Base-by-base conservation (phyloP, 495 filamentous ascomycete species). In the Lepidopterella palustris region DNA sequence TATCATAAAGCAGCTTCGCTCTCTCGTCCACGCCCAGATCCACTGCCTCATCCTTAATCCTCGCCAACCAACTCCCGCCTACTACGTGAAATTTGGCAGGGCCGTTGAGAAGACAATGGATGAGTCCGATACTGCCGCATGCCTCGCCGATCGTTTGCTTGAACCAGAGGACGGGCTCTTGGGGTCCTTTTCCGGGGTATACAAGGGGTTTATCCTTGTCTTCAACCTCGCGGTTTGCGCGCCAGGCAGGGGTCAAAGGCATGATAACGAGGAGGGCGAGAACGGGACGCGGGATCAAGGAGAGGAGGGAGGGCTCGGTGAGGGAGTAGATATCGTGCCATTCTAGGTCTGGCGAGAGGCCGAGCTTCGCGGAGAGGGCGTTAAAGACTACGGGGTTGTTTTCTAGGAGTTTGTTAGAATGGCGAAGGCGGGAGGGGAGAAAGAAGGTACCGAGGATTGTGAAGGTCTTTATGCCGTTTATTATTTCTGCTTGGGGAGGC, bases 111-210 rank as follows among this genome's bases (percentile, higher is more conserved):
- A 87, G 77, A 55, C 84, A 82, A 74, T 95, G 90, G 23, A 96
- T 73, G 2, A 95, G 74, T 0, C 86, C 90, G 72, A 93, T 91
- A 49, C 89, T 79, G 1, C 91, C 92, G 73, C 92, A 97, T 2
- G 89, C 86, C 71, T 96, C 83, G 50, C 83, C 79, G 70, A 97
- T 97, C 0, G 89, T 96, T 65, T 97, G 91, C 67, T 87, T 86
- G 76, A 89, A 96, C 91, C 91, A 96, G 52, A 91, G 79, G 2
- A 88, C 84, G 0, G 85, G 86, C 55, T 86, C 83, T 0, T 58
- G 5, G 51, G 78, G 70, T 0, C 82, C 82, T 20, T 61, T 69
- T 56, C 79, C 79, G 0, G 68, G 68, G 71, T 85, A 84, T 5
- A 62, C 62, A n/a, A 55, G 29, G 11, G 20, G 1, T 31, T 53